These are phyloP conservation scores for Chaetomiaceae sp. DNA, from an alignment of 2,329 filamentous ascomycete species.

Conservation along the genomic window DNA sequence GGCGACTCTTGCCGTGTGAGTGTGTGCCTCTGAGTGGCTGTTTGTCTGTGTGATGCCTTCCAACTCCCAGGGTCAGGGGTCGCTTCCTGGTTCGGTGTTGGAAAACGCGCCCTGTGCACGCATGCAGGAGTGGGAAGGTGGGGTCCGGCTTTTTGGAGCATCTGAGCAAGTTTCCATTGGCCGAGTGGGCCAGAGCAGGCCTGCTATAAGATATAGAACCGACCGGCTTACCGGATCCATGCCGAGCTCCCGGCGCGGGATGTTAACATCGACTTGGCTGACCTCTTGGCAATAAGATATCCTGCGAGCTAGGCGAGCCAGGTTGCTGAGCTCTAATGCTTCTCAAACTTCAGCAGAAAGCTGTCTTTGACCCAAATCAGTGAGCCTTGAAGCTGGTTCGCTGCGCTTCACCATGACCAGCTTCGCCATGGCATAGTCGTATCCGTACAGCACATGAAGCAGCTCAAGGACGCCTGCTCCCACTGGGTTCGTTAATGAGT, in stretches of 20 bases:
- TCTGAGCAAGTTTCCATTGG: slow-evolving; percentile 40
- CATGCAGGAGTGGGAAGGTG: slow-evolving; percentile 17
- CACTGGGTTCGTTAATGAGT: no score
- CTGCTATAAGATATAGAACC: slow-evolving; percentile 1
- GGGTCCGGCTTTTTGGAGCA: slow-evolving; percentile 17
- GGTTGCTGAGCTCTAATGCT: no score
- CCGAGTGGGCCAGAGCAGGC: slow-evolving; percentile 3
- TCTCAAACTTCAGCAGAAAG: no score
- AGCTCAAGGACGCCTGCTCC: no score
- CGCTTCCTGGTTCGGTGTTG: slow-evolving; percentile 7
- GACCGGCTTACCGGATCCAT: background rate
- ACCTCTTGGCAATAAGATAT: background rate
- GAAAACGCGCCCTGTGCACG: background rate
- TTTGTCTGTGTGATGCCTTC: slow-evolving; percentile 5
- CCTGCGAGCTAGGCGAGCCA: no score
- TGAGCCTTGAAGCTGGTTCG: no score
- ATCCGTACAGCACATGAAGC: no score
- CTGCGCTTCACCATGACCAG: no score
- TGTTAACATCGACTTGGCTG: background rate
- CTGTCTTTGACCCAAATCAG: no score
- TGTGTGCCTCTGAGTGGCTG: background rate
- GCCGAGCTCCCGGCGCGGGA: background rate
- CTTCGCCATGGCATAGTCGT: no score
- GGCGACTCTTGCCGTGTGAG: background rate
- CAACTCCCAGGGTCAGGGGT: slow-evolving; percentile 5